Percentiles rank a stretch among this genome's conserved stretches.
Evolutionary conservation across 2,329 filamentous ascomycete genomes (phyloP).

Genomic region (Fusarium lyarnte): DNA sequence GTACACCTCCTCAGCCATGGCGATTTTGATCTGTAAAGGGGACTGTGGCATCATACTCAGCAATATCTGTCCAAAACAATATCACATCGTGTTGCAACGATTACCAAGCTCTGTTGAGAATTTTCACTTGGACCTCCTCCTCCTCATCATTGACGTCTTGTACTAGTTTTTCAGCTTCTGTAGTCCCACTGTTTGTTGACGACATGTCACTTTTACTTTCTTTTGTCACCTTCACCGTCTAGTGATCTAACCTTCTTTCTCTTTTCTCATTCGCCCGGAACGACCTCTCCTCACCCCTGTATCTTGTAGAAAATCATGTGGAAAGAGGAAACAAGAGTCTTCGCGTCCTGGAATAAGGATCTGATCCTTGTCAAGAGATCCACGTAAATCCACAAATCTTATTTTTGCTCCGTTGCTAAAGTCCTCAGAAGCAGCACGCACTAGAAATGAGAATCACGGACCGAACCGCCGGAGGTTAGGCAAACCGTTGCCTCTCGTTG

Average conservation of each 20-base stretch:
- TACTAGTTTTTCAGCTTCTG: not conserved
- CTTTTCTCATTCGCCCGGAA: not conserved
- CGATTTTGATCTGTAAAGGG: not conserved
- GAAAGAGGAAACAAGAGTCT: not conserved
- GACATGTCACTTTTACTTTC: slow-evolving; percentile 6
- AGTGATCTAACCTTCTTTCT: not conserved
- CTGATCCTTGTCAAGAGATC: slow-evolving; percentile 2
- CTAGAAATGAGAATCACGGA: not conserved
- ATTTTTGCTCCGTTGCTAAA: not conserved
- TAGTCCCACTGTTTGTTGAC: not conserved
- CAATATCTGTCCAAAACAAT: not conserved
- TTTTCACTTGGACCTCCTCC: not conserved
- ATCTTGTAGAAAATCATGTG: not conserved
- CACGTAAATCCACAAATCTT: not conserved
- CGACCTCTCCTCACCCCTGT: not conserved
- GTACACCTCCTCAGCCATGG: slow-evolving; percentile 21
- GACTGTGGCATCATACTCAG: not conserved
- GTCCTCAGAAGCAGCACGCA: not conserved
- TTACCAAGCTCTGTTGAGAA: accelerated
- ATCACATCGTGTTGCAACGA: too few relatives aligned
- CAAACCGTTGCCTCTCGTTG: not conserved
- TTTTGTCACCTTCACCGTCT: not conserved
- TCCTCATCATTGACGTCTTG: not conserved
- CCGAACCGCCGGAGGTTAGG: not conserved
- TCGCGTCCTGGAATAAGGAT: not conserved